Percentiles rank a stretch among this genome's conserved stretches.
These are phyloP conservation scores for Juncus effusus DNA, from an alignment of 176 grass and related monocot species.

Conservation along the genomic window DNA sequence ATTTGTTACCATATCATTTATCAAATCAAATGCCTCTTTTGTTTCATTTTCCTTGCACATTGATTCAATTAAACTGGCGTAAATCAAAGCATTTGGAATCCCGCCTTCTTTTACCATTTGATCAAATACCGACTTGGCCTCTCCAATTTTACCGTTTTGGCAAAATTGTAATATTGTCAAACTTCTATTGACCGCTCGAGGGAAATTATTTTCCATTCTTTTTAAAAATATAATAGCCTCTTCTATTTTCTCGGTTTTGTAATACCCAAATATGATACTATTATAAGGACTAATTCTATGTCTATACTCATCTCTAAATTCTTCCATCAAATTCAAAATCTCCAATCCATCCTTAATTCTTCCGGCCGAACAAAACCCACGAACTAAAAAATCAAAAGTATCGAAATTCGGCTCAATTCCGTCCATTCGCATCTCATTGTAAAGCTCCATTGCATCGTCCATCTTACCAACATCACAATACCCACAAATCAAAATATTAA, in stretches of 20 bases:
- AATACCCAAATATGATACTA: slow-evolving; percentile 35
- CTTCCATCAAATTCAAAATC: slow-evolving; percentile 34
- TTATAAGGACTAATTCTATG: slow-evolving; percentile 38
- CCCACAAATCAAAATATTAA: slow-evolving; percentile 33
- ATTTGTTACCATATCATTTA: slow-evolving; percentile 33
- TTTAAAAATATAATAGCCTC: slow-evolving; percentile 32
- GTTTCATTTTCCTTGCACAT: slow-evolving; percentile 24
- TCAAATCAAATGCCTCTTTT: slow-evolving; percentile 33
- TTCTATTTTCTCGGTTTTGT: slow-evolving; percentile 18
- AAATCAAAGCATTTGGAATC: slow-evolving; percentile 33
- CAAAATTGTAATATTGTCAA: slow-evolving; percentile 28
- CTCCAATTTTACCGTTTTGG: slow-evolving; percentile 19
- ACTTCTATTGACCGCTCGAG: slow-evolving; percentile 31
- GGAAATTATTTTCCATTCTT: slow-evolving; percentile 34
- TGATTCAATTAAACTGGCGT: slow-evolving; percentile 26
- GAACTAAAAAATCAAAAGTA: slow-evolving; percentile 40
- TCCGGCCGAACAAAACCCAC: slow-evolving; percentile 26
- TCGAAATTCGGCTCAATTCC: slow-evolving; percentile 36
- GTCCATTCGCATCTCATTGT: slow-evolving; percentile 30
- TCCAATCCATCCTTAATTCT: slow-evolving; percentile 28
- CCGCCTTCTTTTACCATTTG: slow-evolving; percentile 31
- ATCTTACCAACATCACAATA: slow-evolving; percentile 28
- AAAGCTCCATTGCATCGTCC: slow-evolving; percentile 25
- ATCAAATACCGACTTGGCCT: slow-evolving; percentile 31
- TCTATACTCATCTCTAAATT: slow-evolving; percentile 23